Evolutionary conservation across 1,284 basidiomycete species (phyloP).

Genomic region (Wallemia ichthyophaga): DNA sequence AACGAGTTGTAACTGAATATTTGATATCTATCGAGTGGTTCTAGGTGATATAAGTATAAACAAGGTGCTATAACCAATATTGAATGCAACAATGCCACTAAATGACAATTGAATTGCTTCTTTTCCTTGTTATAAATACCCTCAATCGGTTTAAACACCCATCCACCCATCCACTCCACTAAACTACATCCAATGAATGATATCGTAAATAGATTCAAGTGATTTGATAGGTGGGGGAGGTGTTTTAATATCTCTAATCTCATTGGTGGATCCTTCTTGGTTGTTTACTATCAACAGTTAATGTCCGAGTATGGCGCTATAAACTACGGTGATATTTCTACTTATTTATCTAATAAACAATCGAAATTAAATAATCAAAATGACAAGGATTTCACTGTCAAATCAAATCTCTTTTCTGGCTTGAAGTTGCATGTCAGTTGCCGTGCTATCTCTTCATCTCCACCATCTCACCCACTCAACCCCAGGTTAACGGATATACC

Average conservation of each 20-base stretch:
- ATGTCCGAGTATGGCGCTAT: too few relatives aligned
- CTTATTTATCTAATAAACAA: background rate
- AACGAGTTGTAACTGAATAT: background rate
- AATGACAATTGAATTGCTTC: background rate
- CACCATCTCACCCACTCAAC: too few relatives aligned
- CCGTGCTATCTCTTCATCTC: background rate
- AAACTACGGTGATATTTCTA: background rate
- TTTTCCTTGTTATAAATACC: too few relatives aligned
- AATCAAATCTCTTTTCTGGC: slow-evolving; percentile 33
- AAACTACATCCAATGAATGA: background rate
- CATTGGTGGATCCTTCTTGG: background rate
- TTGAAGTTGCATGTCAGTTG: slow-evolving; percentile 40
- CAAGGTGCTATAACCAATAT: background rate
- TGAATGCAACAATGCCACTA: background rate
- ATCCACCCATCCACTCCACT: background rate
- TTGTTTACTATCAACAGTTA: background rate
- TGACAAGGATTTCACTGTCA: slow-evolving; percentile 1
- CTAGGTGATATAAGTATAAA: background rate
- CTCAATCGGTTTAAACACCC: too few relatives aligned
- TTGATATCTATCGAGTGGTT: background rate
- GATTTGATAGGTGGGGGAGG: background rate
- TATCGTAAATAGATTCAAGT: background rate
- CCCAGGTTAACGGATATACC: slow-evolving; percentile 66
- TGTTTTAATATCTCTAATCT: background rate
- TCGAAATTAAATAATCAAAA: background rate